Base-by-base conservation (phyloP, 306 rosid species). In the Lathyrus oleraceus region DNA sequence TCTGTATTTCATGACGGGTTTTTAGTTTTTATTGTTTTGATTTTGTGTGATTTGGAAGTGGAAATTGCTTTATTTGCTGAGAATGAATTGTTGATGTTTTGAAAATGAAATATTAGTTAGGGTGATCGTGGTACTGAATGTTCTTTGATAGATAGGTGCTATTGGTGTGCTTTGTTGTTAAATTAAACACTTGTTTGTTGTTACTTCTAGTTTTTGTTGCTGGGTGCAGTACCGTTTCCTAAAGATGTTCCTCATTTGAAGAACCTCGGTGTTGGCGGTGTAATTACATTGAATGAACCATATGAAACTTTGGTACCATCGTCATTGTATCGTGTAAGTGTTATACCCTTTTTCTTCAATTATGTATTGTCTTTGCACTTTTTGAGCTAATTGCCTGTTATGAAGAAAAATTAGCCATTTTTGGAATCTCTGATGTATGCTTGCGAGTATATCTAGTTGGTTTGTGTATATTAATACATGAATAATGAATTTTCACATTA, bases 151-250 rank as follows among this genome's bases (percentile, higher is more conserved):
- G 53, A 35, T 44, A 4, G 32, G 56, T 56, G 36, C 2, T 20
- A 15, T 27, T 12, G 25, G 36, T 28, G 47, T 32, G 68, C 16
- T 58, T 57, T 69, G 61, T 10, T 47, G 51, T 70, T 71, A 13
- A 52, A 21, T 45, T 59, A 17, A 35, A 64, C 28, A 48, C 60
- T 61, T 61, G 39, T 60, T 57, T 57, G 13, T 65, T 79, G 21
- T 59, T 68, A 8, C 59, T 69, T 79, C 4, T 80, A 94, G 98
- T 94, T 82, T 86, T 80, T 94, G 58, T 74, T 94, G 21, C 79
- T 94, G 25, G 98, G 97, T 6, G 97, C 98, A 5, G 98, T 94
- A 61, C 98, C 98, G n/a, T 94, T 94, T 76, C 97, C 98, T 53
- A 94, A 88, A 66, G 88, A 94, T 28, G 98, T 94, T 61, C 98